Conservation (phyloP, 2,329 filamentous ascomycete genomes). For the Hymenoscyphus infarciens region DNA sequence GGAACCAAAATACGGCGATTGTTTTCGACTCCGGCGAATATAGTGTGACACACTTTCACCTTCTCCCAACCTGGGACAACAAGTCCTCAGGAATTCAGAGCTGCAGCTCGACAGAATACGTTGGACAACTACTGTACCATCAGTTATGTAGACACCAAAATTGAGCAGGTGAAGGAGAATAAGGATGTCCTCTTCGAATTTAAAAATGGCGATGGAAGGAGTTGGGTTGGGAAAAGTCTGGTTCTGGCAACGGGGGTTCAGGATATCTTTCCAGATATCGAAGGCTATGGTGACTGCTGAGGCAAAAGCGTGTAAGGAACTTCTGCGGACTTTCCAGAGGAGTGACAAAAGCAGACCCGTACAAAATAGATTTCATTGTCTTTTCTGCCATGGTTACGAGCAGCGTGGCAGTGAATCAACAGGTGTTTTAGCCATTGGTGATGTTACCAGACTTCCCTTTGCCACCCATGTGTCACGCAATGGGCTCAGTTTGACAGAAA, state of each 20-base stretch:
- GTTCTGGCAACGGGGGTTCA: conserved; percentile 5
- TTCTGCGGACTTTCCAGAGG: background rate
- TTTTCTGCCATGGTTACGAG: conserved; percentile 11
- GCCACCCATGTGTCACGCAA: conserved; percentile 42
- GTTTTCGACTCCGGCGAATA: conserved; percentile 43
- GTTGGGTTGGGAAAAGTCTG: conserved; percentile 2
- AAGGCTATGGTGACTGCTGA: conserved; percentile 9
- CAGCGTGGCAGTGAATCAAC: conserved; percentile 21
- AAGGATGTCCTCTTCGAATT: conserved; percentile 35
- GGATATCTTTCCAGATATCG: conserved; percentile 10
- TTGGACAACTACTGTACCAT: conserved; percentile 36
- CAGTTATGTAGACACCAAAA: conserved; percentile 31
- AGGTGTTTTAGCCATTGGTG: conserved; percentile 44
- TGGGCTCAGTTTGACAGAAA: conserved; percentile 40
- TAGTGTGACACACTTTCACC: conserved; percentile 44
- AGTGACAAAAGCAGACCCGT: background rate
- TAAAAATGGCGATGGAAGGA: conserved; percentile 40
- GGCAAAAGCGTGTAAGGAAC: conserved; percentile 6
- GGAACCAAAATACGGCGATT: conserved; percentile 39
- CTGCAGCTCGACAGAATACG: conserved; percentile 35
- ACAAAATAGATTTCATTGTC: conserved; percentile 7
- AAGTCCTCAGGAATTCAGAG: conserved; percentile 34
- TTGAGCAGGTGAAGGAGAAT: conserved; percentile 21
- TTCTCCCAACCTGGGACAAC: conserved; percentile 38
- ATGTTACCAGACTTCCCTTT: conserved; percentile 32